A percentile compares a stretch with the other conserved stretches of the same genome.
These are phyloP conservation scores for Phoma sp. DNA, from an alignment of 2,329 filamentous ascomycete species.

Conservation along the genomic window DNA sequence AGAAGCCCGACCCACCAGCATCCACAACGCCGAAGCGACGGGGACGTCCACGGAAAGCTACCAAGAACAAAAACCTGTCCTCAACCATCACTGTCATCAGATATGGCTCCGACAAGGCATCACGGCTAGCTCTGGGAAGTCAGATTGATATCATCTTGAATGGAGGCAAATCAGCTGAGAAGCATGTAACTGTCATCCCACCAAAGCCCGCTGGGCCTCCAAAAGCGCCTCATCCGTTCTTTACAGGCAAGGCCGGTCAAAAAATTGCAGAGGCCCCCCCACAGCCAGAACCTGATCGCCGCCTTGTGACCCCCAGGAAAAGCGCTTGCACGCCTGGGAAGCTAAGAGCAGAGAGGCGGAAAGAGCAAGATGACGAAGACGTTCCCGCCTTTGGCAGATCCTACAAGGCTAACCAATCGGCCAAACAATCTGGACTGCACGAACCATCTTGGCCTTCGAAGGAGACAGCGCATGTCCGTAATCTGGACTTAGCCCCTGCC, in stretches of 20 bases:
- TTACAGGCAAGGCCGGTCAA: slow-evolving; percentile 60
- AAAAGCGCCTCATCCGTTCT: slow-evolving; percentile 72
- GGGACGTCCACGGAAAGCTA: slow-evolving; percentile 12
- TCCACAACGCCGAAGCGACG: slow-evolving; percentile 54
- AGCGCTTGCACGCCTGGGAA: slow-evolving; percentile 57
- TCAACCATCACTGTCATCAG: slow-evolving; percentile 60
- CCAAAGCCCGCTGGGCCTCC: slow-evolving; percentile 41
- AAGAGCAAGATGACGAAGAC: slow-evolving; percentile 23
- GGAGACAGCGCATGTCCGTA: slow-evolving; percentile 57
- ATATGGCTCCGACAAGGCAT: slow-evolving; percentile 62
- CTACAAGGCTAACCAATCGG: slow-evolving; percentile 30
- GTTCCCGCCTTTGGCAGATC: slow-evolving; percentile 28
- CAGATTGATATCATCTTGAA: slow-evolving; percentile 69
- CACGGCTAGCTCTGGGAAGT: slow-evolving; percentile 59
- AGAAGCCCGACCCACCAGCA: slow-evolving; percentile 27
- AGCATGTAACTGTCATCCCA: slow-evolving; percentile 24
- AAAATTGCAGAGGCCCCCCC: slow-evolving; percentile 30
- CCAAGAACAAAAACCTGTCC: slow-evolving; percentile 33
- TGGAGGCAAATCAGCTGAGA: slow-evolving; percentile 34
- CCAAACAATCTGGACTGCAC: slow-evolving; percentile 69
- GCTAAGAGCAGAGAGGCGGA: slow-evolving; percentile 44
- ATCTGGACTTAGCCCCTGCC: slow-evolving; percentile 18
- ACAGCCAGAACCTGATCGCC: slow-evolving; percentile 17
- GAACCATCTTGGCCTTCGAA: slow-evolving; percentile 75
- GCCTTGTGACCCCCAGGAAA: slow-evolving; percentile 28